Evolutionary conservation across 768 basidiomycete species (phyloP).

Genomic region (Leucogyrophana mollusca): DNA sequence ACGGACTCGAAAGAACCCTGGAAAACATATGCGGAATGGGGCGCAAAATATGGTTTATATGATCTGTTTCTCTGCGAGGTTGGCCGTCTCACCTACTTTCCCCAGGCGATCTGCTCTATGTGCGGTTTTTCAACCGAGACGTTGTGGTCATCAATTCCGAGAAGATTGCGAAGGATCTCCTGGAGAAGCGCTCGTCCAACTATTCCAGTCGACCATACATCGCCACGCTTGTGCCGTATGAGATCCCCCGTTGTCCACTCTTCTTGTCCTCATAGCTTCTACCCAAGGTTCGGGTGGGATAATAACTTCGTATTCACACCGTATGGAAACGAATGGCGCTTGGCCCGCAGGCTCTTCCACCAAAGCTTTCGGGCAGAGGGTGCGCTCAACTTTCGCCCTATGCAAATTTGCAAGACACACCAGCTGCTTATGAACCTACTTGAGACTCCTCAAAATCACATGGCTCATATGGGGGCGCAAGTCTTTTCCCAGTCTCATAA

Average conservation of each 20-base stretch:
- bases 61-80: no score
- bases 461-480: no score
- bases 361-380: not conserved
- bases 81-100: no score
- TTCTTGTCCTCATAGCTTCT: not conserved
- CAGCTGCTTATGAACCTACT: not conserved
- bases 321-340: conserved; percentile 1
- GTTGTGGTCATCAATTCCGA: conserved; percentile 27
- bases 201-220: conserved; percentile 32
- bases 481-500: not conserved
- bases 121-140: conserved; percentile 19
- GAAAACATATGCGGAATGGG: conserved; percentile 3
- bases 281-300: not conserved
- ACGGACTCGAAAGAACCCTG: conserved; percentile 3
- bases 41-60: not conserved
- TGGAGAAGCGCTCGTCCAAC: conserved; percentile 25
- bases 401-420: not conserved
- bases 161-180: conserved; percentile 24
- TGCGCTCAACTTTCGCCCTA: not conserved
- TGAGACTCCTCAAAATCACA: not conserved
- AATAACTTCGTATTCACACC: not conserved
- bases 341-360: conserved; percentile 1
- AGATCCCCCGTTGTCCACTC: not conserved
- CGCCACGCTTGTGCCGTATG: not conserved
- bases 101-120: conserved; percentile 21